phyloP scores from a whole-genome alignment of 257 asterid species.

The Ilex aquifolium region DNA sequence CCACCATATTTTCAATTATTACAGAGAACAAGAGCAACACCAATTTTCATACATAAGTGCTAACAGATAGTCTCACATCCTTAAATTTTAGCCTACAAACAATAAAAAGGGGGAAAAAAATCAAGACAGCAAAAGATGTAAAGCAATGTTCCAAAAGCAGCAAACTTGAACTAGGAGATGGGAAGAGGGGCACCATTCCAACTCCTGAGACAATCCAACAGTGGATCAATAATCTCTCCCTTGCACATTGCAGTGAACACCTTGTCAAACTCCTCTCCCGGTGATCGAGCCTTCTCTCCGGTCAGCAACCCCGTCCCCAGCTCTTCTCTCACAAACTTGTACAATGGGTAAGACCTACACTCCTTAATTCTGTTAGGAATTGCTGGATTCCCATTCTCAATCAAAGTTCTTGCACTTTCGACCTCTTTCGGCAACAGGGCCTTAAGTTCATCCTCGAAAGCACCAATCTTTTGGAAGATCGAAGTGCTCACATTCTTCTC shows the following conservation, averaged over 20 bases:
- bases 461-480: not conserved
- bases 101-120: not conserved
- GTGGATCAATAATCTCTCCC: not conserved
- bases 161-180: not conserved
- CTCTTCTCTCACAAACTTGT: slow-evolving; percentile 3
- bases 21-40: no score
- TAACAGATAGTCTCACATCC: not conserved
- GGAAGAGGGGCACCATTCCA: slow-evolving; percentile 4
- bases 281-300: not conserved
- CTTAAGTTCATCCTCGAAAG: slow-evolving; percentile 3
- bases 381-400: not conserved
- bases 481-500: not conserved
- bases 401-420: not conserved
- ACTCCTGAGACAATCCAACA: slow-evolving; percentile 2
- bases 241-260: not conserved
- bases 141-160: not conserved
- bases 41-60: no score
- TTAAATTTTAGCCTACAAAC: not conserved
- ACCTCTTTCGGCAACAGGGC: not conserved
- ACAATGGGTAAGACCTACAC: slow-evolving; percentile 2
- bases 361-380: not conserved
- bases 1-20: no score
- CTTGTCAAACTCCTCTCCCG: slow-evolving; percentile 2
- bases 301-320: not conserved
- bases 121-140: not conserved